Evolutionary conservation across 495 filamentous ascomycete genomes (phyloP).

Genomic region (Tetracladium marchalianum): DNA sequence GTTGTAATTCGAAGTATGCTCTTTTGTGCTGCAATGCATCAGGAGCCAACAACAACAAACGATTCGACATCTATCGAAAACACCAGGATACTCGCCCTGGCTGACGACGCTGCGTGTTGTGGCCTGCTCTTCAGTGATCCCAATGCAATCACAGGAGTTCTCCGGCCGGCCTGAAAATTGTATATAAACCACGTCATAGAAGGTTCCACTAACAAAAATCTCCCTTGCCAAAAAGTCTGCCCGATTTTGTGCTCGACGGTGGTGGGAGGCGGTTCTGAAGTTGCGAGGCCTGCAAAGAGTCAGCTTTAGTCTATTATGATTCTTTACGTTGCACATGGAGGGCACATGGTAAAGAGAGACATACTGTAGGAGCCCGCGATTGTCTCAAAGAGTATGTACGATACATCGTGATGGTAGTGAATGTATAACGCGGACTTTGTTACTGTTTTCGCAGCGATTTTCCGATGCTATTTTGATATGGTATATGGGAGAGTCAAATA

Average conservation of each 20-base stretch:
- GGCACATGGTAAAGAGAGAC: not conserved
- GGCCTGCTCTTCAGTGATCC: too few species aligned
- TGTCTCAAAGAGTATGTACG: conserved; percentile 98
- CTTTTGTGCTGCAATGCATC: too few species aligned
- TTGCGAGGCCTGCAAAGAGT: conserved; percentile 50
- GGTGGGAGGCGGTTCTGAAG: conserved; percentile 90
- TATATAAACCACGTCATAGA: conserved; percentile 9
- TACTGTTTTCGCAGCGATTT: too few species aligned
- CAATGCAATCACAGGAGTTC: not conserved
- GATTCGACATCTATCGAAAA: too few species aligned
- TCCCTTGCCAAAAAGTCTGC: conserved; percentile 74
- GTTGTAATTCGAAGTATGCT: too few species aligned
- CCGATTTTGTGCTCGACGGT: conserved; percentile 78
- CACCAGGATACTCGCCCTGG: too few species aligned
- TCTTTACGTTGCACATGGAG: not conserved
- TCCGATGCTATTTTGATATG: too few species aligned
- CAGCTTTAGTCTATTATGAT: not conserved
- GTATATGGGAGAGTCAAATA: too few species aligned
- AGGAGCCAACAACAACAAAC: too few species aligned
- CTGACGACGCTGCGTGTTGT: too few species aligned
- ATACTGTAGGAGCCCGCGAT: conserved; percentile 73
- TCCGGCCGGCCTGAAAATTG: not conserved
- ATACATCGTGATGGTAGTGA: too few species aligned
- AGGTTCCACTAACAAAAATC: conserved; percentile 55
- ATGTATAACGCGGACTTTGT: too few species aligned